phyloP scores from a whole-genome alignment of 441 rosid species.

The Macaranga tanarius region DNA sequence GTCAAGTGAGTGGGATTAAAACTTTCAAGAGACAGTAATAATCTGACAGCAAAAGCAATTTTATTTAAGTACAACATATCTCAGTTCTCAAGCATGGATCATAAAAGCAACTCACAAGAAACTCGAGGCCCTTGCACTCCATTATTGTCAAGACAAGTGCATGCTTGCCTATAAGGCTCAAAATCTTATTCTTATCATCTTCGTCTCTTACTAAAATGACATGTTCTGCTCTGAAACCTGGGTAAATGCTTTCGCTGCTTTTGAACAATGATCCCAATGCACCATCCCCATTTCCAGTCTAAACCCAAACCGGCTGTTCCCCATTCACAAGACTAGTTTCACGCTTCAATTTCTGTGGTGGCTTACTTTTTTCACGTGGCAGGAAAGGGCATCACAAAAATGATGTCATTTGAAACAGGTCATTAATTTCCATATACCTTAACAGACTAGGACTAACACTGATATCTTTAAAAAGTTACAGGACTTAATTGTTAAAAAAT shows the following conservation, averaged over 20 bases:
- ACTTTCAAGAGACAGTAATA: background rate
- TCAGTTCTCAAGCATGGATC: background rate
- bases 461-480: too few species aligned
- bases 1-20: background rate
- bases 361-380: too few species aligned
- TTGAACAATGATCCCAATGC: constrained; percentile 35
- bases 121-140: constrained; percentile 63
- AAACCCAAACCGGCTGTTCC: constrained; percentile 48
- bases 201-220: constrained; percentile 58
- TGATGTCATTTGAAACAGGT: too few species aligned
- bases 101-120: constrained; percentile 38
- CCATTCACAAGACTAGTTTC: constrained; percentile 46
- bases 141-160: constrained; percentile 51
- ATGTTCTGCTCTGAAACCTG: constrained; percentile 52
- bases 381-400: too few species aligned
- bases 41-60: background rate
- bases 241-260: constrained; percentile 15
- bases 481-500: too few species aligned
- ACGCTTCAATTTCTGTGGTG: constrained; percentile 32
- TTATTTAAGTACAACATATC: background rate
- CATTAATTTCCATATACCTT: too few species aligned
- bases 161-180: constrained; percentile 37
- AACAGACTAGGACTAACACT: too few species aligned
- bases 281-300: constrained; percentile 30
- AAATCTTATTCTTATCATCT: constrained; percentile 34